These are phyloP conservation scores for Luffa aegyptiaca DNA, from an alignment of 306 rosid species.

Conservation along the genomic window DNA sequence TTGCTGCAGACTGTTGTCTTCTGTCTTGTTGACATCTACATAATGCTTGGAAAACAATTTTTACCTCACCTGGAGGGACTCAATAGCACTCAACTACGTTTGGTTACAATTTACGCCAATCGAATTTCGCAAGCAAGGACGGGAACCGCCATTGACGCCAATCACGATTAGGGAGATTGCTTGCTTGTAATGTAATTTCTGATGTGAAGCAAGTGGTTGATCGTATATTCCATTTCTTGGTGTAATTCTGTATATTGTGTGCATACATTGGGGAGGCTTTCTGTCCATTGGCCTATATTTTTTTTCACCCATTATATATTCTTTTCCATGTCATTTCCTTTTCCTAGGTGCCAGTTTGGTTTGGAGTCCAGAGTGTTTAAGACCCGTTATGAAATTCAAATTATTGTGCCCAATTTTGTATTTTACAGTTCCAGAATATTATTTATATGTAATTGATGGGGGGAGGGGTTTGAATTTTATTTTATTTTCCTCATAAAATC, in stretches of 20 bases:
- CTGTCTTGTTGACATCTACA: constrained; percentile 94
- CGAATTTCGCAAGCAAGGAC: constrained; percentile 96
- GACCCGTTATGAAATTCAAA: constrained; percentile 17
- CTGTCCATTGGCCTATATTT: constrained; percentile 20
- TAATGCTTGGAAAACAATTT: constrained; percentile 96
- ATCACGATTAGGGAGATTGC: constrained; percentile 37
- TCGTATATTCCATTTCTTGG: constrained; percentile 31
- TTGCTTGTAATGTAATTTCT: constrained; percentile 12
- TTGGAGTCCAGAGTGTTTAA: constrained; percentile 47
- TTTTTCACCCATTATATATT: constrained; percentile 11
- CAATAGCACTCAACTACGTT: constrained; percentile 81
- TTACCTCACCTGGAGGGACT: constrained; percentile 91
- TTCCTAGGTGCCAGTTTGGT: constrained; percentile 20
- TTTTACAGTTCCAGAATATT: constrained; percentile 29
- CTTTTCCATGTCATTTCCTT: constrained; percentile 8
- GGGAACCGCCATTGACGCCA: constrained; percentile 48
- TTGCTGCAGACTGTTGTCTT: constrained; percentile 91
- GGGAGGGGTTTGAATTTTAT: neutral
- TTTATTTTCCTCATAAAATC: neutral
- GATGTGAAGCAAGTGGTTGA: neutral
- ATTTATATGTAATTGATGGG: constrained; percentile 22
- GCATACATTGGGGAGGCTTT: constrained; percentile 46
- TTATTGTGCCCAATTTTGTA: constrained; percentile 39
- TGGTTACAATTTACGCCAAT: constrained; percentile 94
- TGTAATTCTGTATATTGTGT: constrained; percentile 73